These are phyloP conservation scores for Termitomyces titanicus DNA, from an alignment of 768 basidiomycete species.

Conservation along the genomic window DNA sequence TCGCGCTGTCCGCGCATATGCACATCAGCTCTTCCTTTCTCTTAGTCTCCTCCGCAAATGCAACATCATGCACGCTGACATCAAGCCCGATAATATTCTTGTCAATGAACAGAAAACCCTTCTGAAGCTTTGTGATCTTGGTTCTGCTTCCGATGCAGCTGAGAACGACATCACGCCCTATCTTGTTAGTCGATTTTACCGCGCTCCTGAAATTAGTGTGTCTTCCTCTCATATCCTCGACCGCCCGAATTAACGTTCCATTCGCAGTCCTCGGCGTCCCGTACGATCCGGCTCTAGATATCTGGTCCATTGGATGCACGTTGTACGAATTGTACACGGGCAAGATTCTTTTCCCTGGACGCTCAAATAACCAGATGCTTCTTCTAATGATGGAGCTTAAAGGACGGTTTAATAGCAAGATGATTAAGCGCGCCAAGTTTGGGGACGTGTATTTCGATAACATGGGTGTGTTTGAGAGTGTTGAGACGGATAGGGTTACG, in stretches of 20 bases:
- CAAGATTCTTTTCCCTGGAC: slow-evolving; percentile 96
- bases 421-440: slow-evolving; percentile 94
- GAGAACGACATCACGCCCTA: slow-evolving; percentile 99
- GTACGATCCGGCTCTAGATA: slow-evolving; percentile 89
- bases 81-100: slow-evolving; percentile 97
- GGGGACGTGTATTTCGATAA: slow-evolving; percentile 94
- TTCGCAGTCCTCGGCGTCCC: slow-evolving; percentile 85
- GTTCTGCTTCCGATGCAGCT: slow-evolving; percentile 92
- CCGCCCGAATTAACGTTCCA: slow-evolving; percentile 13
- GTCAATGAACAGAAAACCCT: slow-evolving; percentile 94
- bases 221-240: slow-evolving; percentile 17
- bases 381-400: slow-evolving; percentile 97
- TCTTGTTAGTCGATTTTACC: slow-evolving; percentile 95
- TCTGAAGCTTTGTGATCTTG: slow-evolving; percentile 93
- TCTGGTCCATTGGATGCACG: slow-evolving; percentile 98
- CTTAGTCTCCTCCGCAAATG: slow-evolving; percentile 82
- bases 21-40: slow-evolving; percentile 92
- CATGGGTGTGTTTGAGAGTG: slow-evolving; percentile 77
- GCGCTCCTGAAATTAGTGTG: slow-evolving; percentile 97
- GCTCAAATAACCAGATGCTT: slow-evolving; percentile 97
- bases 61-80: slow-evolving; percentile 96
- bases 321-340: slow-evolving; percentile 95
- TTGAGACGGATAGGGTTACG: slow-evolving; percentile 82
- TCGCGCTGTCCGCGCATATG: slow-evolving; percentile 96
- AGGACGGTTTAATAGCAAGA: slow-evolving; percentile 88